Evolutionary conservation across 1,139 yeast genomes (phyloP).

Genomic region (Suhomyces taliae): DNA sequence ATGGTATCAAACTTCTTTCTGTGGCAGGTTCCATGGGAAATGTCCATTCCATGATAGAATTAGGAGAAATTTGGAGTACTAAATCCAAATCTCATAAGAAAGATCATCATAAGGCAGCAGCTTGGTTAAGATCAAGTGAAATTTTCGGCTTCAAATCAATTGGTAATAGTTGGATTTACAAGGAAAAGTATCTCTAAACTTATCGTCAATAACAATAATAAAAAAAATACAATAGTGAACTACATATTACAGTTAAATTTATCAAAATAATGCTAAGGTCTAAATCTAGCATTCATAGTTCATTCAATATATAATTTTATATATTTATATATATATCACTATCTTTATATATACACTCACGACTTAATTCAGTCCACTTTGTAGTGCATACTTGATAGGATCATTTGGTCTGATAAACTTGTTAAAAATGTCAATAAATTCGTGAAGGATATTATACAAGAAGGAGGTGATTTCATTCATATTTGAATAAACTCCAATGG

Average conservation of each 20-base stretch:
- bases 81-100: slow-evolving; percentile 57
- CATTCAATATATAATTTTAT: neutral
- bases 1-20: slow-evolving; percentile 62
- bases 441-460: slow-evolving; percentile 30
- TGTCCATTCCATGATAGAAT: slow-evolving; percentile 65
- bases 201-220: no score
- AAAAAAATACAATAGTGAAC: neutral
- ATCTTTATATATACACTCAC: neutral
- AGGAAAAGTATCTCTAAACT: slow-evolving; percentile 52
- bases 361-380: slow-evolving; percentile 10
- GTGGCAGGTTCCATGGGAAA: slow-evolving; percentile 72
- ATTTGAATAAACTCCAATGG: slow-evolving; percentile 39
- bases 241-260: neutral
- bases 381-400: slow-evolving; percentile 15
- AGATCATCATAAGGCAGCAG: slow-evolving; percentile 65
- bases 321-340: neutral
- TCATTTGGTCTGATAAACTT: slow-evolving; percentile 17
- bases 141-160: slow-evolving; percentile 61
- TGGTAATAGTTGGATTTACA: slow-evolving; percentile 79
- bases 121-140: slow-evolving; percentile 70
- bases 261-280: no score
- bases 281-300: neutral
- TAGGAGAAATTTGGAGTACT: slow-evolving; percentile 69
- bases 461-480: slow-evolving; percentile 36
- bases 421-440: slow-evolving; percentile 31